Conservation (phyloP, 1,284 basidiomycete species). For the Meripilus lineatus region DNA sequence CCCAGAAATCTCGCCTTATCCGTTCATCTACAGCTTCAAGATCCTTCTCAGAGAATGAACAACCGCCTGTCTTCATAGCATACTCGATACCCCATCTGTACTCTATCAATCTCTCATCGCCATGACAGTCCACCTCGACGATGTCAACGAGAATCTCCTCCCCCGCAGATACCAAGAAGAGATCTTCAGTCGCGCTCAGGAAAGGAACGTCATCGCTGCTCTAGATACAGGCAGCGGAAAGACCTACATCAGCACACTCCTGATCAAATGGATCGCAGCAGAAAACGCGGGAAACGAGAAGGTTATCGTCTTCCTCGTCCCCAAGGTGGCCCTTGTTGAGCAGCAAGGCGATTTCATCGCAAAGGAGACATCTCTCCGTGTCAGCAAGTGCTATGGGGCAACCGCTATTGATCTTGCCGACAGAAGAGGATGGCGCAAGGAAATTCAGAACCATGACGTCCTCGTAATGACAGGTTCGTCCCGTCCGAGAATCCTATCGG, state of each 20-base stretch:
- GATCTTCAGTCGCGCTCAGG: slow-evolving; percentile 66
- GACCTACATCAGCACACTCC: slow-evolving; percentile 75
- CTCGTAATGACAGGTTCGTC: slow-evolving; percentile 75
- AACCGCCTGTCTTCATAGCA: too few relatives aligned
- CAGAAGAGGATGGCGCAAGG: slow-evolving; percentile 55
- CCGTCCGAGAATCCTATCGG: neutral
- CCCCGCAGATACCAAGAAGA: slow-evolving; percentile 68
- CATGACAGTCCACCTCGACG: slow-evolving; percentile 22
- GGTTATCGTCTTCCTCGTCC: slow-evolving; percentile 70
- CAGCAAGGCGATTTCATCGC: slow-evolving; percentile 72
- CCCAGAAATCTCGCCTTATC: too few relatives aligned
- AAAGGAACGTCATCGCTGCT: slow-evolving; percentile 72
- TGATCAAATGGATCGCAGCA: slow-evolving; percentile 69
- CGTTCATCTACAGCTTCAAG: too few relatives aligned
- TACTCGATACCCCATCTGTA: too few relatives aligned
- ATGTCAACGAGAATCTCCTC: slow-evolving; percentile 28
- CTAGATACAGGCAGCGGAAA: slow-evolving; percentile 78
- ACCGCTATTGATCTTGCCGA: slow-evolving; percentile 68
- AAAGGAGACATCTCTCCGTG: slow-evolving; percentile 58
- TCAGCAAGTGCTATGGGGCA: slow-evolving; percentile 64
- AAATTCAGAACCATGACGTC: slow-evolving; percentile 62
- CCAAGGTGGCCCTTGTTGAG: slow-evolving; percentile 76
- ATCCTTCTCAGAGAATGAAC: too few relatives aligned
- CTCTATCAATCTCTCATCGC: too few relatives aligned
- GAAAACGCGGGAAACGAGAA: slow-evolving; percentile 44